Conservation (phyloP, 768 basidiomycete species). For the Russula brevipes region DNA sequence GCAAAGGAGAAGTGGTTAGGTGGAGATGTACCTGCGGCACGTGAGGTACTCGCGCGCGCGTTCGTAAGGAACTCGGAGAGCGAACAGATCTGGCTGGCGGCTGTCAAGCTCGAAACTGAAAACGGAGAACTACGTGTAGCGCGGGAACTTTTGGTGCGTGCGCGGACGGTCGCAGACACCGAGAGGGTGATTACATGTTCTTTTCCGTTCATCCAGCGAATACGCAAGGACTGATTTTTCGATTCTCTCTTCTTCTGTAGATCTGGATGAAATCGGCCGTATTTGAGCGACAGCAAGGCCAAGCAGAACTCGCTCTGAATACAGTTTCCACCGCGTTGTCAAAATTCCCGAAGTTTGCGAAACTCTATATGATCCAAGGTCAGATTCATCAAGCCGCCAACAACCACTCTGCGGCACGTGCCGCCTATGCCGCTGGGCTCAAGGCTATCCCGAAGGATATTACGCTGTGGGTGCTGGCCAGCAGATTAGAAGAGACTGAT, state of each 20-base stretch:
- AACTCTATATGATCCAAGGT: constrained; percentile 96
- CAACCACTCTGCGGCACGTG: constrained; percentile 63
- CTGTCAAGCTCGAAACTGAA: constrained; percentile 94
- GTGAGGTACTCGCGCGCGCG: constrained; percentile 80
- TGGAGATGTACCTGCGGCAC: constrained; percentile 87
- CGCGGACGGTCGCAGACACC: constrained; percentile 86
- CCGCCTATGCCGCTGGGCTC: constrained; percentile 76
- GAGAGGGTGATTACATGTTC: constrained; percentile 57
- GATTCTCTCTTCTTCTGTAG: constrained; percentile 36
- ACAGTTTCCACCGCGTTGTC: constrained; percentile 68
- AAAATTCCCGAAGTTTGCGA: constrained; percentile 86
- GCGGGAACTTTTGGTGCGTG: constrained; percentile 78
- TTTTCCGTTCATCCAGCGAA: background rate
- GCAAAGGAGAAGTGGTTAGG: constrained; percentile 96
- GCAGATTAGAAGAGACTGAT: constrained; percentile 84
- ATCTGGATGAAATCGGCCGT: constrained; percentile 99
- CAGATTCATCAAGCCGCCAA: constrained; percentile 71
- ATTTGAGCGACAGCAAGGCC: constrained; percentile 87
- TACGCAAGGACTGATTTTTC: background rate
- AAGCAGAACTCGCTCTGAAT: constrained; percentile 64
- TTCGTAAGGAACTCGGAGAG: constrained; percentile 95
- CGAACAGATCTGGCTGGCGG: constrained; percentile 96
- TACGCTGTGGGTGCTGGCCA: constrained; percentile 85
- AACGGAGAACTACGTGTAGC: constrained; percentile 88
- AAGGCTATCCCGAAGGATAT: constrained; percentile 84